Percentiles rank a stretch among this genome's conserved stretches.
Conservation (phyloP, 106 monocot genomes). For the Allium sativum region DNA sequence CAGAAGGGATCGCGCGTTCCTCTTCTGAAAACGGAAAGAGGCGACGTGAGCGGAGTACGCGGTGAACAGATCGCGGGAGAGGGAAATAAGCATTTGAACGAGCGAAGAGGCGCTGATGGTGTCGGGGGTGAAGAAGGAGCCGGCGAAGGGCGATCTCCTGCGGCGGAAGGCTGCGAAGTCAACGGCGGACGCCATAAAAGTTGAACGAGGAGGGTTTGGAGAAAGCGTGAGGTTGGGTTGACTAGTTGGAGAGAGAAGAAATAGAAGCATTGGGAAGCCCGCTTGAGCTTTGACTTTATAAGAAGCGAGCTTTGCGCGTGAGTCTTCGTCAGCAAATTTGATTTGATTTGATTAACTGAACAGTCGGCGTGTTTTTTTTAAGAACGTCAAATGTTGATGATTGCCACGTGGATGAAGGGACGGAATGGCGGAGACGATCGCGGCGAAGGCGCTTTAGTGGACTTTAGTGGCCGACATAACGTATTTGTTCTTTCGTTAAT, state of each 20-base stretch:
- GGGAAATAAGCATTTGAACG: slow-evolving; percentile 23
- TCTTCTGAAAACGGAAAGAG: slow-evolving; percentile 24
- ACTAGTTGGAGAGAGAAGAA: neutral
- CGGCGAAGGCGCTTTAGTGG: no score
- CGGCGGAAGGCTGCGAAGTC: slow-evolving; percentile 30
- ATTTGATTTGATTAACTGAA: no score
- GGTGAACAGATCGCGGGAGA: slow-evolving; percentile 24
- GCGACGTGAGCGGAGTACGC: neutral
- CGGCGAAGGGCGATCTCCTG: slow-evolving; percentile 37
- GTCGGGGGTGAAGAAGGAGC: slow-evolving; percentile 51
- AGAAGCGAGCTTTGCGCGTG: no score
- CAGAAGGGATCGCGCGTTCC: slow-evolving; percentile 40
- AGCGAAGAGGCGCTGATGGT: slow-evolving; percentile 36
- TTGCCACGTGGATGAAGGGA: no score
- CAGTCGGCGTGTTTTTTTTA: no score
- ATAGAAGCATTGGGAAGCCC: neutral
- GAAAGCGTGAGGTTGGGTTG: neutral
- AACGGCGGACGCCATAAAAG: slow-evolving; percentile 5
- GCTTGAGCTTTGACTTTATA: neutral
- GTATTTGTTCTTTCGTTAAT: no score
- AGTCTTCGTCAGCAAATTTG: no score
- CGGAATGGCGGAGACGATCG: no score
- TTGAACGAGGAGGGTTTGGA: neutral
- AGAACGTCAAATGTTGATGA: no score
- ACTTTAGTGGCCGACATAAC: no score